Evolutionary conservation across 305 asterid species (phyloP).

Genomic region (Ajuga reptans): DNA sequence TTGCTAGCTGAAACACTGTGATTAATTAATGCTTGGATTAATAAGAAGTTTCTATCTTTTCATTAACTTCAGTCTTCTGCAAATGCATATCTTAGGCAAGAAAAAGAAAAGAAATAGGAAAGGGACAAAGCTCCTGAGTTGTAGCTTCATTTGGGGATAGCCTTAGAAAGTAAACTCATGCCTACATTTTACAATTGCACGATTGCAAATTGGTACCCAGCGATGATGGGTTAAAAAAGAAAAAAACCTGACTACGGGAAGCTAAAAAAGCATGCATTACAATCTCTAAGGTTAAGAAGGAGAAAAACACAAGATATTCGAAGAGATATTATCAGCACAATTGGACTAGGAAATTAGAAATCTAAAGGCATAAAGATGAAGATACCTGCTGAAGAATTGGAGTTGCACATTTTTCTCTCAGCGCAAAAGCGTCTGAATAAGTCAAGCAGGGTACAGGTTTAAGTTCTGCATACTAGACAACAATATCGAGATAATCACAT

Average conservation of each 20-base stretch:
- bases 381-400: conserved; percentile 78
- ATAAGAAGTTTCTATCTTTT: not conserved
- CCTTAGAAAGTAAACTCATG: not conserved
- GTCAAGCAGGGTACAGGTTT: conserved; percentile 95
- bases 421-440: conserved; percentile 61
- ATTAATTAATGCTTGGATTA: not conserved
- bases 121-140: not conserved
- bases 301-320: not conserved
- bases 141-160: not conserved
- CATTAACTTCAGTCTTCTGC: not conserved
- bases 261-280: not conserved
- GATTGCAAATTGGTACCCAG: not conserved
- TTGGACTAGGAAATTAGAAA: not conserved
- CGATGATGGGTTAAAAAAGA: not conserved
- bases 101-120: not conserved
- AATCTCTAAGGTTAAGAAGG: not conserved
- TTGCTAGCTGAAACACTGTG: not conserved
- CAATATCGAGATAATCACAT: conserved; percentile 12
- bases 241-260: not conserved
- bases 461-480: conserved; percentile 88
- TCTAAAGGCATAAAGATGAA: conserved; percentile 7
- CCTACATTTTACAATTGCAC: not conserved
- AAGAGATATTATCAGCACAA: conserved; percentile 7
- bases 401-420: conserved; percentile 86
- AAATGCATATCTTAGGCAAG: not conserved